Evolutionary conservation across 768 basidiomycete species (phyloP).

Genomic region (Dioszegia crocea): DNA sequence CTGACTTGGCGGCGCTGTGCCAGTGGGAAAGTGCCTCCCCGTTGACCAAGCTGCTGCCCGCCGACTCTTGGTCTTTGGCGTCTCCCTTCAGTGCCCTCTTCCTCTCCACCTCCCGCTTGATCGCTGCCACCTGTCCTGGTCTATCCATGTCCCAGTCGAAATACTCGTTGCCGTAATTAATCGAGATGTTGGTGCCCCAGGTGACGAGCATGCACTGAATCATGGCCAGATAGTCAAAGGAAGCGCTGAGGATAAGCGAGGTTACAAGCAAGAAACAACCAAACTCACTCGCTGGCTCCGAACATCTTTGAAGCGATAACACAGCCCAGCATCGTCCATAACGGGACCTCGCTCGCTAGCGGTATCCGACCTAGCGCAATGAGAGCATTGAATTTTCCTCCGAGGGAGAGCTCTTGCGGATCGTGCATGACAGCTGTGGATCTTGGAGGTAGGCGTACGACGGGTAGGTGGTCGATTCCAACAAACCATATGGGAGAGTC

Average conservation of each 20-base stretch:
- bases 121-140: slow-evolving; percentile 20
- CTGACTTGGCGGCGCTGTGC: background rate
- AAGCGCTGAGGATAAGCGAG: background rate
- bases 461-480: too few species aligned
- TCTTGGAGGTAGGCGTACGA: too few species aligned
- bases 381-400: slow-evolving; percentile 16
- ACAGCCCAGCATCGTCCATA: slow-evolving; percentile 27
- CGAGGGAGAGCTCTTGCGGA: slow-evolving; percentile 24
- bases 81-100: too few species aligned
- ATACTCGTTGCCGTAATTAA: slow-evolving; percentile 36
- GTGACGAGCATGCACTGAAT: slow-evolving; percentile 16
- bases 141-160: slow-evolving; percentile 33
- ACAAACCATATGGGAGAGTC: too few species aligned
- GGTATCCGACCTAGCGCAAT: slow-evolving; percentile 33
- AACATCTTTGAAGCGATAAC: slow-evolving; percentile 21
- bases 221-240: background rate
- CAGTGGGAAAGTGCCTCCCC: background rate
- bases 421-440: slow-evolving; percentile 12
- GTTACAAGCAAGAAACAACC: background rate
- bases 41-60: background rate
- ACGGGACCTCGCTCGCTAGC: slow-evolving; percentile 25
- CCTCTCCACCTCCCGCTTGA: slow-evolving; percentile 15
- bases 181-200: slow-evolving; percentile 34
- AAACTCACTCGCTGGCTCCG: background rate
- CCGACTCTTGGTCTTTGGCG: background rate